Base-by-base conservation (phyloP, 192 early-diverging fungal species). In the Umbelopsis ramanniana region DNA sequence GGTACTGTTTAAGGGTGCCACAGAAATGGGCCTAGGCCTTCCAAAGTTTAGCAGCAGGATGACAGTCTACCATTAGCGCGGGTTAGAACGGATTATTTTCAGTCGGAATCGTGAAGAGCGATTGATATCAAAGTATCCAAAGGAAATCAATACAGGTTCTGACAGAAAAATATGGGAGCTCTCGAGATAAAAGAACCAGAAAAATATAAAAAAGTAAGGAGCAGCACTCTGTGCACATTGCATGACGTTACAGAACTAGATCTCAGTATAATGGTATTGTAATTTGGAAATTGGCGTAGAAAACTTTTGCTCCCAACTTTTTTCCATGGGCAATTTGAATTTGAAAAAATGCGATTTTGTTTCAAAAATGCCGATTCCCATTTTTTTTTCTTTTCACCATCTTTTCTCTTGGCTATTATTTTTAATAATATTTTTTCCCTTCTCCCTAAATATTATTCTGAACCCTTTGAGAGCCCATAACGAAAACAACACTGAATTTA, bases 321-420 rank as follows among this genome's bases (percentile, higher is more conserved):
- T 63, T 63, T 63, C 57, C 26, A 63, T 63, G 57, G 57, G 57
- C 57, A 63, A 63, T 63, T 63, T 63, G 57, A 63, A 35, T 17
- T 15, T 8, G 12, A 24, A 53, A 70, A 12, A 70, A 70, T 53
- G 52, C 35, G 33, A 38, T 40, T 48, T 26, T 70, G 9, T 52
- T 47, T 53, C 69, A 50, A 38, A 37, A 52, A 23, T 33, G 12
- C 17, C 47, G 35, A 50, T 48, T 55, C n/a, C 23, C 22, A 22
- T 19, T 24, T 24, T 46, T 68, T 68, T 46, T 68, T 46, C 38
- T 52, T 71, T 52, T 72, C 45, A 11, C 63, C 63, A 66, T 72
- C 55, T 72, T 72, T 53, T 23, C 35, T 45, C 52, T 43, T 45
- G 10, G 35, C 26, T 60, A 19, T 57, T 24, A 24, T 54, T 54